phyloP scores from a whole-genome alignment of 768 basidiomycete species.

The Cyathus striatus region DNA sequence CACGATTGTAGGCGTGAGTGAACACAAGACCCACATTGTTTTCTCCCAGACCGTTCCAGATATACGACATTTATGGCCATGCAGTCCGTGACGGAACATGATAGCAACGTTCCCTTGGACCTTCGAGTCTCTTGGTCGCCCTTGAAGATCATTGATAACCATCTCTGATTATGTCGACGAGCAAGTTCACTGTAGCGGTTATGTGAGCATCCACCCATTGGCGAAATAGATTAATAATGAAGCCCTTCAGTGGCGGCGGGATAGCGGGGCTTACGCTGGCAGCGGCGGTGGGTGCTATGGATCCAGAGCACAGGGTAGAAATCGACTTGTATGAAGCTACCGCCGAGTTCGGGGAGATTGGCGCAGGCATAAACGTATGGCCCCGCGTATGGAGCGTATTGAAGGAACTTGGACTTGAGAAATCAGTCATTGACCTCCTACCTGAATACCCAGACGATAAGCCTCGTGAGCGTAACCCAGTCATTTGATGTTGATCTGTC shows the following conservation, averaged over 20 bases:
- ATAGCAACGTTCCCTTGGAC: too few species aligned
- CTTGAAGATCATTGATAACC: too few species aligned
- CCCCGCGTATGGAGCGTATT: slow-evolving; percentile 33
- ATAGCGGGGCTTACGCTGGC: slow-evolving; percentile 35
- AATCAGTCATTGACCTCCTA: slow-evolving; percentile 10
- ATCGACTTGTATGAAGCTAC: slow-evolving; percentile 41
- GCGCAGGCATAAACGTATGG: slow-evolving; percentile 40
- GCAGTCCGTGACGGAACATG: too few species aligned
- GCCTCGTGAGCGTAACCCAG: slow-evolving; percentile 5
- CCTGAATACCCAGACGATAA: slow-evolving; percentile 9
- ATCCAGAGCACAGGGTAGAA: slow-evolving; percentile 14
- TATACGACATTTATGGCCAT: too few species aligned
- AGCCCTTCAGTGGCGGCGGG: slow-evolving; percentile 35
- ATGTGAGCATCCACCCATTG: too few species aligned
- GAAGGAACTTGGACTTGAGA: slow-evolving; percentile 29
- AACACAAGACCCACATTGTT: too few species aligned
- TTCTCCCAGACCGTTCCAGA: too few species aligned
- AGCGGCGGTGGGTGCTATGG: slow-evolving; percentile 19
- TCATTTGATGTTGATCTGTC: neutral
- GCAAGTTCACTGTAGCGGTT: too few species aligned
- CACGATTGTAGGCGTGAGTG: too few species aligned
- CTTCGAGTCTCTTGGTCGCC: too few species aligned
- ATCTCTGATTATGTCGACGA: too few species aligned
- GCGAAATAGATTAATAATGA: too few species aligned
- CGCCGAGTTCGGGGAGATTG: slow-evolving; percentile 31